phyloP scores from a whole-genome alignment of 148 eudicot genomes.

The Arctostaphylos glauca region DNA sequence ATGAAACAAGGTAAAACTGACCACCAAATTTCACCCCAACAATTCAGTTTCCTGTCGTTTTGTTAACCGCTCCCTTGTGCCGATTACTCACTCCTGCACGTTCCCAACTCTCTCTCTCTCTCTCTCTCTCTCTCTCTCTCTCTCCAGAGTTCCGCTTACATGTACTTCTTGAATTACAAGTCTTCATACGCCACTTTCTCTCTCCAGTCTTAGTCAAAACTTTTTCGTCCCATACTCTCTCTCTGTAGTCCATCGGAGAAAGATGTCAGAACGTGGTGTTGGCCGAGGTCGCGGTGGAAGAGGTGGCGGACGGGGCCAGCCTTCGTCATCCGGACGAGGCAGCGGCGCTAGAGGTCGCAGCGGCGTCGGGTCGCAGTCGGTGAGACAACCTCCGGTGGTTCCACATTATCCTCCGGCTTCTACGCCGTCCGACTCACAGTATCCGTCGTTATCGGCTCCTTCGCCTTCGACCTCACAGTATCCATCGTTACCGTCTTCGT shows the following conservation, averaged over 20 bases:
- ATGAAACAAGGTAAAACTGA: neutral
- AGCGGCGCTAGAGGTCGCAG: slow-evolving; percentile 19
- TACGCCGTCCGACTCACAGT: neutral
- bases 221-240: too few relatives aligned
- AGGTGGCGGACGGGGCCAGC: neutral
- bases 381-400: neutral
- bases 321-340: neutral
- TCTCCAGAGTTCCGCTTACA: neutral
- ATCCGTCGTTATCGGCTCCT: neutral
- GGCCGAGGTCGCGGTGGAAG: slow-evolving; percentile 26
- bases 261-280: neutral
- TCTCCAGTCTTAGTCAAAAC: neutral
- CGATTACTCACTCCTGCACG: neutral
- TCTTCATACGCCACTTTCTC: neutral
- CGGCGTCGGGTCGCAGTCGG: neutral
- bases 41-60: neutral
- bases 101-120: neutral
- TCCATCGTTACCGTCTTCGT: neutral
- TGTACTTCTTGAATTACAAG: neutral
- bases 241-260: neutral
- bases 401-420: neutral
- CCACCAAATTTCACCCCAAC: neutral
- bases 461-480: neutral
- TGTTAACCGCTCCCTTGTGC: neutral
- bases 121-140: slow-evolving; percentile 3